A percentile compares a stretch with the other conserved stretches of the same genome.
These are phyloP conservation scores for Starmerella vitae DNA, from an alignment of 805 yeast species.

Conservation along the genomic window DNA sequence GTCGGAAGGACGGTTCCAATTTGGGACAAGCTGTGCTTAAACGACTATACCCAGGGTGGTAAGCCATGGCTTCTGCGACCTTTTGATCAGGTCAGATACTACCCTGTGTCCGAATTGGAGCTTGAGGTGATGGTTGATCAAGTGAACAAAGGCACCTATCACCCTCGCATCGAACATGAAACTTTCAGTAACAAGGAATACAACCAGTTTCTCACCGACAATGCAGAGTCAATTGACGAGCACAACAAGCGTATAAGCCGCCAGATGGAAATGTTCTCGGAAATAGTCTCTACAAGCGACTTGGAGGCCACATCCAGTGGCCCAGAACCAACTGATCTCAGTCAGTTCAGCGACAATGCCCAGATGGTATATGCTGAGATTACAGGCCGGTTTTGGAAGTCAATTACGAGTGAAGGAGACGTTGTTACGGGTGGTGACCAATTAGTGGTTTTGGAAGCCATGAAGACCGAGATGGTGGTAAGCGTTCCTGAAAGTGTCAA, in stretches of 20 bases:
- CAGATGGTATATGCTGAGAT: constrained; percentile 82
- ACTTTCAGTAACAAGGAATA: constrained; percentile 76
- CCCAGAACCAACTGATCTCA: constrained; percentile 29
- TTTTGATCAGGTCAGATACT: constrained; percentile 89
- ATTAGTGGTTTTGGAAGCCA: constrained; percentile 83
- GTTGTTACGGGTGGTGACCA: constrained; percentile 61
- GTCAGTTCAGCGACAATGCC: constrained; percentile 61
- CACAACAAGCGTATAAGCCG: constrained; percentile 39
- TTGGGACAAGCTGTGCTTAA: constrained; percentile 82
- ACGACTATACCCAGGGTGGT: constrained; percentile 30
- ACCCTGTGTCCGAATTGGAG: constrained; percentile 78
- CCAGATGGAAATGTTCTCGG: constrained; percentile 75
- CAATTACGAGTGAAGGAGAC: constrained; percentile 69
- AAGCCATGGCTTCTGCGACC: constrained; percentile 84
- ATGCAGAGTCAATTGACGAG: constrained; percentile 53
- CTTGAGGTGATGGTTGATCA: constrained; percentile 58
- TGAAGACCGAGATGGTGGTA: constrained; percentile 96
- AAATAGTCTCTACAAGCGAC: constrained; percentile 46
- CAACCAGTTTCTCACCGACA: constrained; percentile 59
- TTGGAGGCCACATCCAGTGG: constrained; percentile 22
- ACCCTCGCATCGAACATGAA: constrained; percentile 59
- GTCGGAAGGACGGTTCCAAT: constrained; percentile 95
- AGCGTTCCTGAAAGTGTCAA: constrained; percentile 36
- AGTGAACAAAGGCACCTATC: constrained; percentile 66
- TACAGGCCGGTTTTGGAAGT: constrained; percentile 94